Conservation (phyloP, 2,329 filamentous ascomycete species). For the Colletotrichum noveboracense region DNA sequence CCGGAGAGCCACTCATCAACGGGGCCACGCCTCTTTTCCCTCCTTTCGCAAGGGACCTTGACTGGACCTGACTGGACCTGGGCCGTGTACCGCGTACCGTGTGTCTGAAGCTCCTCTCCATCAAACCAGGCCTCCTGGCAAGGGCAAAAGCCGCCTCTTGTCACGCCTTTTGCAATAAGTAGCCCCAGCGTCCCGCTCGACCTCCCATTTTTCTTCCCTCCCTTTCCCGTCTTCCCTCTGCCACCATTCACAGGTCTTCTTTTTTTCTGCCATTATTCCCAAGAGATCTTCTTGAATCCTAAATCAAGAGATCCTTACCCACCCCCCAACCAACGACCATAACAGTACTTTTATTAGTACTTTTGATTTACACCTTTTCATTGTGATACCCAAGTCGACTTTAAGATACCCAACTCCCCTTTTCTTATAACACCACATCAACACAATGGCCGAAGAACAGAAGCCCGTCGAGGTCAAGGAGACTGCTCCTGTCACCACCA, state of each 20-base stretch:
- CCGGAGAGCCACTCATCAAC: constrained; percentile 6
- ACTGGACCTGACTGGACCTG: constrained; percentile 3
- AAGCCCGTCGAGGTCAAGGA: constrained; percentile 71
- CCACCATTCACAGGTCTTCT: constrained; percentile 31
- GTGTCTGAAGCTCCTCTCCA: constrained; percentile 7
- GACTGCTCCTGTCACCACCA: constrained; percentile 46
- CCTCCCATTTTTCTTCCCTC: constrained; percentile 33
- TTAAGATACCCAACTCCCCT: constrained; percentile 42
- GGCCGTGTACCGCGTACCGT: background rate
- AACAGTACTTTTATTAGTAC: constrained; percentile 27
- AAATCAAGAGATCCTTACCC: constrained; percentile 32
- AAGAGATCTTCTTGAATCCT: constrained; percentile 33
- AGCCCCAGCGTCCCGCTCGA: constrained; percentile 35
- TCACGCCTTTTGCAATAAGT: constrained; percentile 40
- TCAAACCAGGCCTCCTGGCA: constrained; percentile 17
- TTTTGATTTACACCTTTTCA: constrained; percentile 47
- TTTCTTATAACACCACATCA: constrained; percentile 33
- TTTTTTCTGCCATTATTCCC: constrained; percentile 31
- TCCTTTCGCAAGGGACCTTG: constrained; percentile 1
- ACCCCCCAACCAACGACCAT: constrained; percentile 29
- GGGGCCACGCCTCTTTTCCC: constrained; percentile 19
- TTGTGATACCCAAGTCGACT: constrained; percentile 56
- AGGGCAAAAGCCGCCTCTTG: constrained; percentile 18
- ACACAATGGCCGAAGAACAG: constrained; percentile 75
- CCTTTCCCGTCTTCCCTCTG: constrained; percentile 33